Conservation (phyloP, 2,329 filamentous ascomycete genomes). For the Zopfia rhizophila region DNA sequence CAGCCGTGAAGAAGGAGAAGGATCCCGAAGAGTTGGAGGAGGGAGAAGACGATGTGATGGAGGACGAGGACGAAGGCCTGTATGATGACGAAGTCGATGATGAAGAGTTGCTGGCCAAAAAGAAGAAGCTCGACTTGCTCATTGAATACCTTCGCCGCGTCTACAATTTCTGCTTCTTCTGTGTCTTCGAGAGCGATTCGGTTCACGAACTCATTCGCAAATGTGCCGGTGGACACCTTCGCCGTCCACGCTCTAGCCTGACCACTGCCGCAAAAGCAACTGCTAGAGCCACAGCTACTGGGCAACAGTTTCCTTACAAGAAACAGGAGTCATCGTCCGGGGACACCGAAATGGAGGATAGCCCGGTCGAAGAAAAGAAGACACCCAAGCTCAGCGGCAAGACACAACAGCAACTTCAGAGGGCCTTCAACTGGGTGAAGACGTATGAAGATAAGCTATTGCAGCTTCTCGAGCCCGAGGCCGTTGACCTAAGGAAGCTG, state of each 20-base stretch:
- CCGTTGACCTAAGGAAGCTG: constrained; percentile 86
- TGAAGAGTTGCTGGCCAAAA: constrained; percentile 88
- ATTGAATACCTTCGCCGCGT: constrained; percentile 97
- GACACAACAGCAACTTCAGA: constrained; percentile 88
- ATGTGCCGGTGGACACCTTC: constrained; percentile 96
- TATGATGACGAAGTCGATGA: constrained; percentile 85
- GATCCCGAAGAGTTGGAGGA: constrained; percentile 75
- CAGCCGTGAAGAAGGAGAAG: constrained; percentile 69
- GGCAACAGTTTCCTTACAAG: constrained; percentile 85
- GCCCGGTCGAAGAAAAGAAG: constrained; percentile 78
- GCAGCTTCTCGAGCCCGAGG: constrained; percentile 90
- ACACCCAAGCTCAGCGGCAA: constrained; percentile 73
- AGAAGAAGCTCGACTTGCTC: constrained; percentile 95
- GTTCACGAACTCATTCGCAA: constrained; percentile 95
- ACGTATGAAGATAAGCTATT: constrained; percentile 97
- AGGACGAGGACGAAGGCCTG: constrained; percentile 73
- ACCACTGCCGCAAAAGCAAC: constrained; percentile 85
- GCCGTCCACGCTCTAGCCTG: constrained; percentile 86
- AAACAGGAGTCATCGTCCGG: constrained; percentile 75
- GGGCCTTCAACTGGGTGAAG: constrained; percentile 98
- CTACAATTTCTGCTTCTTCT: constrained; percentile 99
- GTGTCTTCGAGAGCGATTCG: constrained; percentile 97
- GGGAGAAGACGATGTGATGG: constrained; percentile 70
- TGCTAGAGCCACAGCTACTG: constrained; percentile 83
- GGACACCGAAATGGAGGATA: constrained; percentile 71